These are phyloP conservation scores for Albugo candida DNA, from an alignment of 352 stramenopile genomes.

Conservation along the genomic window DNA sequence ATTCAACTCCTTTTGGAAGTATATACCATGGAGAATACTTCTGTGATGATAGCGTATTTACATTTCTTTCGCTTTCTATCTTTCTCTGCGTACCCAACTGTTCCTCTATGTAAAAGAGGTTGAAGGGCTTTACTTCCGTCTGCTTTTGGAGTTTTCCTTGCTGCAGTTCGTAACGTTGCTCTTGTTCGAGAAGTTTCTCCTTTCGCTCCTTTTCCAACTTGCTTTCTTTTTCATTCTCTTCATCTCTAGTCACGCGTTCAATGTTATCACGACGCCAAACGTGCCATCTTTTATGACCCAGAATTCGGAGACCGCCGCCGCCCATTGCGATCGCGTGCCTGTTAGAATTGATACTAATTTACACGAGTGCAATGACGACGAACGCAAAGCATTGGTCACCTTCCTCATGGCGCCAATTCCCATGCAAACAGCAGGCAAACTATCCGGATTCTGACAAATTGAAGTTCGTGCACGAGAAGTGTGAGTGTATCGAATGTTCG, in stretches of 20 bases:
- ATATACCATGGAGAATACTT: conserved; percentile 7
- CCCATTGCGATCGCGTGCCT: conserved; percentile 18
- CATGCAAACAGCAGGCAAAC: conserved; percentile 64
- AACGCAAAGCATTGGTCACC: conserved; percentile 21
- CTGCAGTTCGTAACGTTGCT: neutral
- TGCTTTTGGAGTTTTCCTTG: neutral
- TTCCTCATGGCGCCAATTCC: conserved; percentile 53
- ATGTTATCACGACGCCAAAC: conserved; percentile 73
- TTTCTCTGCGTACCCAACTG: too few species aligned
- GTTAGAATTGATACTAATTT: neutral
- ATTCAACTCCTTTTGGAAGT: too few species aligned
- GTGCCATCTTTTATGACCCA: conserved; percentile 71
- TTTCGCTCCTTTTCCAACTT: conserved; percentile 13
- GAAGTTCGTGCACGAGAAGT: conserved; percentile 34
- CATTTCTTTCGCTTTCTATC: conserved; percentile 13
- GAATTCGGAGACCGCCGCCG: conserved; percentile 37
- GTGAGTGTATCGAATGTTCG: conserved; percentile 16
- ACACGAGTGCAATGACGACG: neutral
- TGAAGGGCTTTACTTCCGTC: neutral
- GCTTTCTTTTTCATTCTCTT: conserved; percentile 10
- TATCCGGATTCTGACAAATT: conserved; percentile 62
- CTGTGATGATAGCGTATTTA: conserved; percentile 22
- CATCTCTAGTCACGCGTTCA: conserved; percentile 49
- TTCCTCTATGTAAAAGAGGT: too few species aligned
- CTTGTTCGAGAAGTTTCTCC: conserved; percentile 14